Evolutionary conservation across 169 alveolate genomes (phyloP).

Genomic region (Plasmodium fragile): DNA sequence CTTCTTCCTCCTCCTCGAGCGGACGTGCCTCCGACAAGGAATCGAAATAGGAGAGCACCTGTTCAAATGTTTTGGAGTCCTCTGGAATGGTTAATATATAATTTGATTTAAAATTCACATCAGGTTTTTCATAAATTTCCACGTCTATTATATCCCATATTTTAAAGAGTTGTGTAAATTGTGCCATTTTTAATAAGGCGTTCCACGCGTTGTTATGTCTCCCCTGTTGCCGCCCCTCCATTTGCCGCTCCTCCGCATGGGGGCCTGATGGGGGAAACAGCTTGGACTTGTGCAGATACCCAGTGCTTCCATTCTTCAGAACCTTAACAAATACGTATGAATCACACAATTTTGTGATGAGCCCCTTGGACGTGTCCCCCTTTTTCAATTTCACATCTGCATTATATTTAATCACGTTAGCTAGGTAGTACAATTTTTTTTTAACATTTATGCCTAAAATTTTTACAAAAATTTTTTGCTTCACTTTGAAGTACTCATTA

Average conservation of each 20-base stretch:
- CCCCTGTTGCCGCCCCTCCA: not conserved
- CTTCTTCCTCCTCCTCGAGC: not conserved
- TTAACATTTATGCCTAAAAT: slow-evolving; percentile 26
- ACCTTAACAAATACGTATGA: slow-evolving; percentile 48
- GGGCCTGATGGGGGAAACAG: not conserved
- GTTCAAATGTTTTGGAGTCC: slow-evolving; percentile 15
- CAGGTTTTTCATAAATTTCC: slow-evolving; percentile 3
- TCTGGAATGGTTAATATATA: slow-evolving; percentile 42
- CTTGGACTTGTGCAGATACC: slow-evolving; percentile 47
- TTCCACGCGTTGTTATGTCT: not conserved
- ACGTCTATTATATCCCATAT: slow-evolving; percentile 75
- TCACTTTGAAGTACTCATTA: slow-evolving; percentile 16
- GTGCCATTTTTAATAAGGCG: not conserved
- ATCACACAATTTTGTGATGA: slow-evolving; percentile 57
- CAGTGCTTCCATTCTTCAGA: slow-evolving; percentile 55
- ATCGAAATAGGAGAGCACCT: not conserved
- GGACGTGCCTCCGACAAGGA: not conserved
- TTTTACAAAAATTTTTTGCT: slow-evolving; percentile 42
- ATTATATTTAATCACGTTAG: slow-evolving; percentile 41
- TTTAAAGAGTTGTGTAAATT: slow-evolving; percentile 28
- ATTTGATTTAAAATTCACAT: slow-evolving; percentile 21
- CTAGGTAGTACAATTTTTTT: slow-evolving; percentile 31
- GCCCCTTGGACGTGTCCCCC: slow-evolving; percentile 51
- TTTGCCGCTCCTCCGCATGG: not conserved
- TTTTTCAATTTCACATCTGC: slow-evolving; percentile 17